phyloP scores from a whole-genome alignment of 139 green algal genomes.

The Cymbomonas tetramitiformis region DNA sequence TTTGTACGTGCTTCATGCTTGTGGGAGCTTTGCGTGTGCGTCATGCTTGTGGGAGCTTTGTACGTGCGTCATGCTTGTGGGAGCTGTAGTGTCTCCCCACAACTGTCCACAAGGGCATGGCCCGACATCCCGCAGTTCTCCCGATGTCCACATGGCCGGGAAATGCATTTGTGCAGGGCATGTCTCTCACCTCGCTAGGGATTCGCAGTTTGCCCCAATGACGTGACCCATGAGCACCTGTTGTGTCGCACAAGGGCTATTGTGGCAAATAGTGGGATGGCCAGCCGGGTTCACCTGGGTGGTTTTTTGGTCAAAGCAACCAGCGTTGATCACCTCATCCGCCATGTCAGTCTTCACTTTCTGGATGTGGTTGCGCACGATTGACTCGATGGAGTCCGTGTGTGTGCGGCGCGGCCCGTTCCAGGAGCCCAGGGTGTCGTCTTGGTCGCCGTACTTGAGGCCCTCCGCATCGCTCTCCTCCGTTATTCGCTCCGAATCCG shows the following conservation, averaged over 20 bases:
- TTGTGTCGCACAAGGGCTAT: slow-evolving; percentile 63
- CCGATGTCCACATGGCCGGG: no score
- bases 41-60: no score
- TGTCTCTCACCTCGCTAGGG: no score
- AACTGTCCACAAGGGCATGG: no score
- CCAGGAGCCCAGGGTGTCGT: neutral
- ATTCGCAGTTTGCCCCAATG: no score
- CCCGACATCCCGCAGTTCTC: no score
- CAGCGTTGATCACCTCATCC: slow-evolving; percentile 58
- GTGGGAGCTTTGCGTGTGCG: no score
- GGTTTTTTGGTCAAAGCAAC: slow-evolving; percentile 79
- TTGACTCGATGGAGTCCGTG: slow-evolving; percentile 74
- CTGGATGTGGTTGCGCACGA: slow-evolving; percentile 93
- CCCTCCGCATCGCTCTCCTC: slow-evolving; percentile 2
- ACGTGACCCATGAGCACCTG: neutral
- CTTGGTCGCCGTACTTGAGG: neutral
- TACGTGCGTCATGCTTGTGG: no score
- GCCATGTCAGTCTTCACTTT: slow-evolving; percentile 96
- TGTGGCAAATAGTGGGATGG: no score
- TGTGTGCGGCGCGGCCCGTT: slow-evolving; percentile 33
- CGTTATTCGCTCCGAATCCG: slow-evolving; percentile 29
- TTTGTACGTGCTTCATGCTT: no score
- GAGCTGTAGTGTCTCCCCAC: no score
- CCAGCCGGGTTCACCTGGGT: slow-evolving; percentile 84
- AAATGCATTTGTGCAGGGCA: no score